Evolutionary conservation across 192 early-diverging fungal genomes (phyloP), one percentile per base, ranked within the genome.

Genomic region (Coemansia sp.): DNA sequence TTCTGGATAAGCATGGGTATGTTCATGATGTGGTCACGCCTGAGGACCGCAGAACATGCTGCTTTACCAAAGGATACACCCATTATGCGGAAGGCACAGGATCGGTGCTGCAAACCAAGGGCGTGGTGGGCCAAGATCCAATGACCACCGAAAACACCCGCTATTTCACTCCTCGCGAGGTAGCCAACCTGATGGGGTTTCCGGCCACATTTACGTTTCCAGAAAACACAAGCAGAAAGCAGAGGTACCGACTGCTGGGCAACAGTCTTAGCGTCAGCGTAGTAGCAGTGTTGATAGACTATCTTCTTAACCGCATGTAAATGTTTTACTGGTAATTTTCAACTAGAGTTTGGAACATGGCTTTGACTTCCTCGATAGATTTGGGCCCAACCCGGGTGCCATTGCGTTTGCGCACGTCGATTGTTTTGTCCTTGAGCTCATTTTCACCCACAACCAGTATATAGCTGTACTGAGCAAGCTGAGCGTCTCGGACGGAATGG

Each of bases 261-360:
- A 98, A 98, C 61, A 91, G 88, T 30, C 80, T 98, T 15, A 98
- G 89, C 55, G 88, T 91, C 40, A 82, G 76, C 42, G 86, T 96
- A 1, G 91, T 96, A 0, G 75, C 86, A 0, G 78, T 85, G 50
- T 62, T 98, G 53, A 85, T 96, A 63, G 72, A 78, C 58, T 87
- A 87, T 53, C 65, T 92, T 14, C 46, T 89, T 10, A 37, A 42
- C 16, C 70, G 65, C n/a, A 78, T 78, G 76, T 72, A 68, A 37
- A 50, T 35, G 14, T 5, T 5, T 38, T 65, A 83, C 48, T 79
- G 64, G 30, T 70, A 70, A 6, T 58, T 57, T 20, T 78, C 72
- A 15, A 79, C 70, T 5, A 81, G 58, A 3, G 77, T 56, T 30
- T 74, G 67, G 62, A 91, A 91, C 75, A 89, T 78, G 21, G 42